Conservation (phyloP, 257 asterid species). For the Verbena officinalis region DNA sequence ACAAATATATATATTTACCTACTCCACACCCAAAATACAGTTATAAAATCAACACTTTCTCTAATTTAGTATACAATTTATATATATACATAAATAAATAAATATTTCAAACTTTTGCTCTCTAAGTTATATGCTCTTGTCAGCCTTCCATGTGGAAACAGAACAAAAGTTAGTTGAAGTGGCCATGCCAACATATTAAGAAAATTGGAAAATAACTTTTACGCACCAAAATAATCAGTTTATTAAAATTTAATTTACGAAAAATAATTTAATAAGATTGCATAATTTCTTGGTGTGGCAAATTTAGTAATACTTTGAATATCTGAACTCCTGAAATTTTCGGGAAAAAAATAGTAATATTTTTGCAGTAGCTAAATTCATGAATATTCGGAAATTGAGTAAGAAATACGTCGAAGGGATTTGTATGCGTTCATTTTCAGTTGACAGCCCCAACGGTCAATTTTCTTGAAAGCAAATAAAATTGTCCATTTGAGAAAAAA, state of each 20-base stretch:
- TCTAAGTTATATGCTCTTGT: constrained; percentile 31
- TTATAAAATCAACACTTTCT: neutral
- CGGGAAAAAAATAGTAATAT: no score
- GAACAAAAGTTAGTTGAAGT: constrained; percentile 34
- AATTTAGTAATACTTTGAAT: neutral
- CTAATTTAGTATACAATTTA: neutral
- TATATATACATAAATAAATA: neutral
- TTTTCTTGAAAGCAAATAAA: neutral
- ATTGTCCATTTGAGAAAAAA: neutral
- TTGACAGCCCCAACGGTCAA: neutral
- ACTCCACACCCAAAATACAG: constrained; percentile 14
- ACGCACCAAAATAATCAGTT: no score
- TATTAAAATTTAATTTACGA: no score
- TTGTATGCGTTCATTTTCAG: neutral
- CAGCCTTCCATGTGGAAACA: constrained; percentile 45
- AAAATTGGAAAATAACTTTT: constrained; percentile 9
- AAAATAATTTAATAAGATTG: no score
- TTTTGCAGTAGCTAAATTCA: no score
- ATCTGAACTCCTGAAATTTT: neutral
- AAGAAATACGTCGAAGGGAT: neutral
- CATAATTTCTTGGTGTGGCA: neutral
- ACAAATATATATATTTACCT: constrained; percentile 1
- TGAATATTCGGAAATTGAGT: constrained; percentile 2
- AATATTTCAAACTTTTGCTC: constrained; percentile 21
- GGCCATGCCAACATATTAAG: constrained; percentile 13